A percentile compares a stretch with the other conserved stretches of the same genome.
phyloP scores from a whole-genome alignment of 2,329 filamentous ascomycete genomes.

The Venturia nashicola region DNA sequence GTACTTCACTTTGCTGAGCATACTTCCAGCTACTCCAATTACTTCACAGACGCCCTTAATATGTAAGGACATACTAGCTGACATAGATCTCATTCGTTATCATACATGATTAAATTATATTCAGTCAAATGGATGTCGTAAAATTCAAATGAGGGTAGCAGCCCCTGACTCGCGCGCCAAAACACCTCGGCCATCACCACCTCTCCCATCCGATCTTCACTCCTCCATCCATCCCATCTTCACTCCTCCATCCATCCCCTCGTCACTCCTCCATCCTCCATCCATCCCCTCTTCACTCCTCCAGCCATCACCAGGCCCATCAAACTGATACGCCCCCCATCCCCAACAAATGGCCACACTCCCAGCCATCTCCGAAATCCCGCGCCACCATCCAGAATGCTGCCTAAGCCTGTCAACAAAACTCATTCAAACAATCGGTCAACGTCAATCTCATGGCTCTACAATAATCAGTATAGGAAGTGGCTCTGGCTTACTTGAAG shows the following conservation, averaged over 20 bases:
- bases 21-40: neutral
- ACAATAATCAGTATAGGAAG: constrained; percentile 1
- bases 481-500: neutral
- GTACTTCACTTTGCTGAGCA: neutral
- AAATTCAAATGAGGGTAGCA: no score
- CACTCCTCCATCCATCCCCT: neutral
- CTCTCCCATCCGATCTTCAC: no score
- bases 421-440: neutral
- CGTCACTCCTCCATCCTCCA: neutral
- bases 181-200: no score
- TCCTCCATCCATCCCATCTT: neutral
- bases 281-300: neutral
- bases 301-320: neutral
- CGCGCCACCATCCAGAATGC: neutral
- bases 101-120: no score
- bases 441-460: neutral
- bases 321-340: neutral
- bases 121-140: no score
- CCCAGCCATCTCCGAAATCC: neutral
- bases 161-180: no score
- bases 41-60: neutral
- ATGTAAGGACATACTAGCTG: no score
- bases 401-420: neutral
- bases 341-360: neutral
- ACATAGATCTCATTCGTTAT: no score